These are phyloP conservation scores for Calocybe gangraenosa DNA, from an alignment of 768 basidiomycete species.

Conservation along the genomic window DNA sequence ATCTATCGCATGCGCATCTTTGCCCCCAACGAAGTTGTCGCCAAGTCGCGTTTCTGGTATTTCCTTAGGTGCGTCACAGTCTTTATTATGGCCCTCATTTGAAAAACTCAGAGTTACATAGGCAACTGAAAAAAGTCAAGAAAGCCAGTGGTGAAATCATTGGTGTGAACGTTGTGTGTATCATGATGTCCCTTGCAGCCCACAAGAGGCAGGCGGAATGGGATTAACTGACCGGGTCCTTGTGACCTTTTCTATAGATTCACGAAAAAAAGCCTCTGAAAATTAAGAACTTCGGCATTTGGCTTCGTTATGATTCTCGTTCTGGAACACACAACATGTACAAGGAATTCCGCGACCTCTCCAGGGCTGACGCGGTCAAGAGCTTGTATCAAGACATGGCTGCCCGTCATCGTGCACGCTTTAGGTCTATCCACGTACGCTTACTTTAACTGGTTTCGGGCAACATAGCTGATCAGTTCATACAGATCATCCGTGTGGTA, in stretches of 20 bases:
- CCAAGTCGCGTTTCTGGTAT: slow-evolving; percentile 99
- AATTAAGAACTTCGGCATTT: slow-evolving; percentile 99
- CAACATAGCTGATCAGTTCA: no score
- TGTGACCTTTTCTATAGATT: slow-evolving; percentile 58
- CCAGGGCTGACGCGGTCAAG: slow-evolving; percentile 93
- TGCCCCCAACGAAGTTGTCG: slow-evolving; percentile 97
- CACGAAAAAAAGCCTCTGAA: slow-evolving; percentile 96
- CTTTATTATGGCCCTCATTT: neutral
- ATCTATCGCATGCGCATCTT: slow-evolving; percentile 99
- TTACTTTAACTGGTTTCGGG: neutral
- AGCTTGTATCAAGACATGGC: slow-evolving; percentile 99
- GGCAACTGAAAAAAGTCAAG: slow-evolving; percentile 98
- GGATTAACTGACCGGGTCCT: slow-evolving; percentile 49
- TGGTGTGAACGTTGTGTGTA: slow-evolving; percentile 94
- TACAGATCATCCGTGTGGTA: slow-evolving; percentile 96
- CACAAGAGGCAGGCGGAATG: slow-evolving; percentile 85
- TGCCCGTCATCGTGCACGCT: slow-evolving; percentile 97
- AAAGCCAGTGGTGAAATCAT: slow-evolving; percentile 99
- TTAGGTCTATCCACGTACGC: slow-evolving; percentile 94
- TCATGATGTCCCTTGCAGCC: slow-evolving; percentile 65
- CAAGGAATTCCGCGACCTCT: slow-evolving; percentile 98
- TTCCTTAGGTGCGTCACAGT: slow-evolving; percentile 82
- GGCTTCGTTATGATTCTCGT: slow-evolving; percentile 99
- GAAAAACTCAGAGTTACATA: slow-evolving; percentile 22
- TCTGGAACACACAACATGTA: slow-evolving; percentile 99